Base-by-base conservation (phyloP, 352 stramenopile genomes). In the Lagenidium giganteum region DNA sequence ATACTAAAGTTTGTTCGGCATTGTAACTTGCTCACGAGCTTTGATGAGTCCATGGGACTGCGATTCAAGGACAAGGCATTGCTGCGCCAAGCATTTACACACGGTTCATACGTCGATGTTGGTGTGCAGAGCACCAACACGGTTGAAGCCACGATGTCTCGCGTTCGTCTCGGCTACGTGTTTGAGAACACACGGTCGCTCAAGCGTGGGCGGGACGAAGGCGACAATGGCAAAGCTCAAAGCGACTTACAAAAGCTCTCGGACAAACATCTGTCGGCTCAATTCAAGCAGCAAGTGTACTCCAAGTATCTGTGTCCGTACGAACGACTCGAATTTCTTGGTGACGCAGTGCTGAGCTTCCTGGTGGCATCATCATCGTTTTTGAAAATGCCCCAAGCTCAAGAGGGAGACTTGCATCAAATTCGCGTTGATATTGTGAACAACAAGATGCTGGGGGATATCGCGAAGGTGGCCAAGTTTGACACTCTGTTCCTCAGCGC, bases 101-200 rank as follows among this genome's bases (percentile, higher is more conserved):
- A 95, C 28, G 68, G 60, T 8, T 95, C 83, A 21, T 91, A 90
- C 29, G 60, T 95, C 16, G 83, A 95, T 17, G 54, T 85, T 11
- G 83, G 78, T 18, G 88, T 93, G 76, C 81, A 91, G 47, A 89
- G 64, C 51, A 78, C 89, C 11, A 92, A 93, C 49, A 90, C 79
- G 8, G 64, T 74, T 1, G 80, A 92, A 47, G 78, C 68, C 7
- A 87, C 78, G 21, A 67, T 70, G 33, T 84, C 79, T 0, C 73
- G 80, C n/a, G 78, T 93, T 22, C 70, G 70, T 4, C 47, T 93
- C 21, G 83, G 69, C 6, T 76, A 93, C 29, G 54, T 85, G 3
- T 92, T 92, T 47, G 58, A 86, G 28, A 83, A 89, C 44, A 61
- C 67, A 14, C 54, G 30, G 8, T 64, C 49, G 20, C 54, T 88